Base-by-base conservation (phyloP, 345 rosid genomes). In the Salix dunnii region DNA sequence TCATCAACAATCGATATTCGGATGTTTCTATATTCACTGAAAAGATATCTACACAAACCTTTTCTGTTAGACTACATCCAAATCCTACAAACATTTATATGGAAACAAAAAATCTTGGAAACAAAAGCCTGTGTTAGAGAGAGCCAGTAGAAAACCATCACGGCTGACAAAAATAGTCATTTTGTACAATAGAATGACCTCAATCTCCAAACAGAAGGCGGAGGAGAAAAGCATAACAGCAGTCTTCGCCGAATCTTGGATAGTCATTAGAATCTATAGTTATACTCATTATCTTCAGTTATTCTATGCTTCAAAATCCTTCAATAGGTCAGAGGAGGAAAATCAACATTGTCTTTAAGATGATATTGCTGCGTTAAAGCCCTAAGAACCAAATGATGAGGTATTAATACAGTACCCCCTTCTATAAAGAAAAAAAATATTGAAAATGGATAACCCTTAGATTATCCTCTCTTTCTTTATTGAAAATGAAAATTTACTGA, bases 341-440 rank as follows among this genome's bases (percentile, higher is more conserved):
- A 85, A 72, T 85, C 85, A 9, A 10, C 76, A 43, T 85, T 83
- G 78, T 82, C 75, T 70, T 69, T 69, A 18, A 85, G 74, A 69
- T 75, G 85, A 77, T 79, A 85, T 21, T 71, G 64, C 62, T 62
- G 64, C 68, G 35, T 64, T 28, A 27, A 72, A 46, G 2, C 71
- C 69, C 85, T 82, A 69, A 14, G 67, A 76, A 62, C 76, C 63
- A 73, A 70, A 43, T 72, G 62, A 23, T 68, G 23, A 60, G 20
- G 48, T 4, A 63, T 63, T 38, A 23, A 62, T 6, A 38, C 16
- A 48, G 61, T 53, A 51, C 33, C 8, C 27, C 5, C 69, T 25
- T 36, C 23, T 14, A 38, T 4, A 20, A 35, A 40, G 11, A 1
- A 23, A 48, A 48, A 14, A 30, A 0, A 36, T 21, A 42, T 2